Evolutionary conservation across 805 yeast genomes (phyloP).

Genomic region (Candida stauntonica): DNA sequence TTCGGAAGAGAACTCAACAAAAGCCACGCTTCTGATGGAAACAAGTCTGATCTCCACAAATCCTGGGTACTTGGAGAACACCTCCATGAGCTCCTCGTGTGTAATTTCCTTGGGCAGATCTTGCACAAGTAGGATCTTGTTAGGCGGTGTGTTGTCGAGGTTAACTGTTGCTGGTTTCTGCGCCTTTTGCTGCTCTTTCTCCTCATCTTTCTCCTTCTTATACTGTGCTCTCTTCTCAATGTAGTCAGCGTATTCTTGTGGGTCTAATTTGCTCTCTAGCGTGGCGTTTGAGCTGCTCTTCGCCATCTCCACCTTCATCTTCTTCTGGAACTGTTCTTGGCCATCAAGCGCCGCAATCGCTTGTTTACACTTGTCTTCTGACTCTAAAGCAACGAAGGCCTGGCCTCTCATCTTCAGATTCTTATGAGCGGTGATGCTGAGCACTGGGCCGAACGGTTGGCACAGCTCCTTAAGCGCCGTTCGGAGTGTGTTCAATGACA

Average conservation of each 20-base stretch:
- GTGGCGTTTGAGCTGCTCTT: slow-evolving; percentile 25
- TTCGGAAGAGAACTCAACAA: slow-evolving; percentile 69
- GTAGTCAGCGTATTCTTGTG: slow-evolving; percentile 16
- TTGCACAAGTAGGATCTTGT: slow-evolving; percentile 65
- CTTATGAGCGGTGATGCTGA: slow-evolving; percentile 51
- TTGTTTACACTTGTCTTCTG: slow-evolving; percentile 36
- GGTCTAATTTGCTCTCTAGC: slow-evolving; percentile 13
- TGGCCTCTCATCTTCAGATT: slow-evolving; percentile 74
- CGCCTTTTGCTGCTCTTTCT: slow-evolving; percentile 14
- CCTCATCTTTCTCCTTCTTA: slow-evolving; percentile 19
- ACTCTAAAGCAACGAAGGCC: slow-evolving; percentile 64
- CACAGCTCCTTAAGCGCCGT: slow-evolving; percentile 40
- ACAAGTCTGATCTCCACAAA: slow-evolving; percentile 66
- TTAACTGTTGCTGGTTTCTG: slow-evolving; percentile 15
- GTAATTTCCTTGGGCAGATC: slow-evolving; percentile 46
- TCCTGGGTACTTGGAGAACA: slow-evolving; percentile 53
- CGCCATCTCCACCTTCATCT: slow-evolving; percentile 23
- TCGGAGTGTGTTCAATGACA: slow-evolving; percentile 48
- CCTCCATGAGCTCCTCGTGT: slow-evolving; percentile 35
- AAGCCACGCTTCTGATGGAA: slow-evolving; percentile 63
- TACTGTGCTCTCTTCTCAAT: slow-evolving; percentile 16
- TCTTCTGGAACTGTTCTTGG: slow-evolving; percentile 17
- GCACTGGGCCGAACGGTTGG: slow-evolving; percentile 41
- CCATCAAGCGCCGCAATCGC: slow-evolving; percentile 23
- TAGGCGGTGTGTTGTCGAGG: slow-evolving; percentile 49